Percentiles rank a stretch among this genome's conserved stretches.
Conservation (phyloP, 2,329 filamentous ascomycete species). For the Basipetospora chlamydospora region DNA sequence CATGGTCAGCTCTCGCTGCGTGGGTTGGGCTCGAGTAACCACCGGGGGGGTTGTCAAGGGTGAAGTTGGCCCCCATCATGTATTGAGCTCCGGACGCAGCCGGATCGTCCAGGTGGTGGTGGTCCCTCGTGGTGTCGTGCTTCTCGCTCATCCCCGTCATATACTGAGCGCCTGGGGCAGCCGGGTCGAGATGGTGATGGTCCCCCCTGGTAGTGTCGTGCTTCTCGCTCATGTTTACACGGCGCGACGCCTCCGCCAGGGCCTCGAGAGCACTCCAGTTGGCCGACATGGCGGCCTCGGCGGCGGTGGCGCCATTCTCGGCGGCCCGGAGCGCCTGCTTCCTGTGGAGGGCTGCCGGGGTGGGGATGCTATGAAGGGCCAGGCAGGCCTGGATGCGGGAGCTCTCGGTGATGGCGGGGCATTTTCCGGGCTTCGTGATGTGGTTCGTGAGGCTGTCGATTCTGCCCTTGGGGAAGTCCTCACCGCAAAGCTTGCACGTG, state of each 20-base stretch:
- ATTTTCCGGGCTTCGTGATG: constrained; percentile 58
- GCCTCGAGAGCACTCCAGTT: constrained; percentile 74
- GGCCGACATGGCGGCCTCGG: constrained; percentile 25
- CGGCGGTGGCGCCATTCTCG: not conserved
- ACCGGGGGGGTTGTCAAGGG: constrained; percentile 38
- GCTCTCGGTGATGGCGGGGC: constrained; percentile 58
- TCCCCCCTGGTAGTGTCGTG: constrained; percentile 22
- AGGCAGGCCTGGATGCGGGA: constrained; percentile 64
- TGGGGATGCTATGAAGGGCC: constrained; percentile 55
- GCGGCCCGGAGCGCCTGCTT: constrained; percentile 10
- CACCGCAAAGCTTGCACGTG: constrained; percentile 76
- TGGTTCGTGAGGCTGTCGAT: constrained; percentile 72
- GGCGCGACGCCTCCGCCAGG: constrained; percentile 74
- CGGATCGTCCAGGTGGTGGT: too few relatives aligned
- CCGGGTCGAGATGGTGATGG: constrained; percentile 1
- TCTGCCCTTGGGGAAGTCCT: constrained; percentile 80
- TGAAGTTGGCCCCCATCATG: constrained; percentile 20
- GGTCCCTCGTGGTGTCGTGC: constrained; percentile 42
- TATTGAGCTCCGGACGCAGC: constrained; percentile 1
- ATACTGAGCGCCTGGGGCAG: constrained; percentile 1
- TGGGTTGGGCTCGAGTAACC: constrained; percentile 26
- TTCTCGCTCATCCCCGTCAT: constrained; percentile 22
- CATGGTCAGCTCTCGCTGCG: not conserved
- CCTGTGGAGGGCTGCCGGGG: constrained; percentile 23
- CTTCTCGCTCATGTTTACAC: constrained; percentile 54